Evolutionary conservation across 495 filamentous ascomycete species (phyloP).

Genomic region (Aspergillus baeticus): DNA sequence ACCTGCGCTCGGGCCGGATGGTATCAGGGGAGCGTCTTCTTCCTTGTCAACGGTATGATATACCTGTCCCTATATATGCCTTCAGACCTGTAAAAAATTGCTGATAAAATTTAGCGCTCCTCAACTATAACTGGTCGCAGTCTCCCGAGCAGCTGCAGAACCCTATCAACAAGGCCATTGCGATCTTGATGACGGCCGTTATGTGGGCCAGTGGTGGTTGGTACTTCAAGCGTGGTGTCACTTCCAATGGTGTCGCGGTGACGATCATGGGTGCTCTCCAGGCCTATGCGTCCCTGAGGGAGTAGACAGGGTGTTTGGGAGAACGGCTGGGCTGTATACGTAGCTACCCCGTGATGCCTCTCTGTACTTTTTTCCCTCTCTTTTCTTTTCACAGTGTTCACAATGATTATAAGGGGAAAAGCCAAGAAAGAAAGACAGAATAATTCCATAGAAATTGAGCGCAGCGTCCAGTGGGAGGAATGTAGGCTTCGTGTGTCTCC

Average conservation of each 20-base stretch:
- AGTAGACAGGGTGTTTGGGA: too few species aligned
- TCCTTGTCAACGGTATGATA: constrained; percentile 26
- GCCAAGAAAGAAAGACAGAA: too few species aligned
- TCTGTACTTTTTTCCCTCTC: too few species aligned
- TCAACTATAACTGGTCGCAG: constrained; percentile 30
- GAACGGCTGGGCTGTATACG: too few species aligned
- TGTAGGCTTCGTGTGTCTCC: too few species aligned
- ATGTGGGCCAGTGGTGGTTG: constrained; percentile 28
- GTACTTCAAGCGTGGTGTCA: constrained; percentile 25
- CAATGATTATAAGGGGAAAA: too few species aligned
- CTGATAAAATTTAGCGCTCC: constrained; percentile 17
- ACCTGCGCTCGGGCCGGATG: constrained; percentile 30
- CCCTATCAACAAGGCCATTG: constrained; percentile 28
- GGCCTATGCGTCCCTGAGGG: constrained; percentile 24
- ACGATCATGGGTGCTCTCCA: constrained; percentile 24
- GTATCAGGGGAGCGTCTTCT: constrained; percentile 33
- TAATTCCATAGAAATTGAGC: too few species aligned
- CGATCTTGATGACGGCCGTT: constrained; percentile 20
- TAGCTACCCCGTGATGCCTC: too few species aligned
- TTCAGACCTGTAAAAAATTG: background rate
- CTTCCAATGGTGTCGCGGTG: constrained; percentile 15
- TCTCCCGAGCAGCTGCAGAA: constrained; percentile 20
- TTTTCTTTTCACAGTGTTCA: too few species aligned
- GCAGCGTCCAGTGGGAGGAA: too few species aligned
- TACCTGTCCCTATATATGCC: background rate